A percentile compares a stretch with the other conserved stretches of the same genome.
Evolutionary conservation across 345 rosid species (phyloP).

Genomic region (Erodium maritimum): DNA sequence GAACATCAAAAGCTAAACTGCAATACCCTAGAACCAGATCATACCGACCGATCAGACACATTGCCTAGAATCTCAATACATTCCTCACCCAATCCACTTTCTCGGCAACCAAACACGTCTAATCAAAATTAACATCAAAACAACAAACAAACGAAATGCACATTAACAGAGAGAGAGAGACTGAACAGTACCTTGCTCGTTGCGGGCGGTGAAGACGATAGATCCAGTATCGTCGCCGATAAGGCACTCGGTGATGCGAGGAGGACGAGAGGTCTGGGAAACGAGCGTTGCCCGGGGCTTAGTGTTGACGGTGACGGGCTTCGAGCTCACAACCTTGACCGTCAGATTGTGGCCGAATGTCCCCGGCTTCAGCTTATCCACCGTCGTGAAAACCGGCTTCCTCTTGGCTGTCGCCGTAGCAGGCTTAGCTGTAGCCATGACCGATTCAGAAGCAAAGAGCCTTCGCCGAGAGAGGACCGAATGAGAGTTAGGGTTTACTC

Average conservation of each 20-base stretch:
- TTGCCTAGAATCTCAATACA: too few relatives aligned
- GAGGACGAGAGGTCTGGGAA: constrained; percentile 26
- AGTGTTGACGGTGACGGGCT: constrained; percentile 27
- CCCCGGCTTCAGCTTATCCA: constrained; percentile 54
- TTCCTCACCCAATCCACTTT: too few relatives aligned
- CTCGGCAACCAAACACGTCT: neutral
- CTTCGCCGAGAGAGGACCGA: too few relatives aligned
- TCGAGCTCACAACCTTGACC: constrained; percentile 43
- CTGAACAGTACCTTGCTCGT: constrained; percentile 51
- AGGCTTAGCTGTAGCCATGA: constrained; percentile 11
- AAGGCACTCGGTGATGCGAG: constrained; percentile 66
- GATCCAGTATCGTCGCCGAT: constrained; percentile 67
- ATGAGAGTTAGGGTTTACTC: too few relatives aligned
- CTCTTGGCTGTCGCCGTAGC: constrained; percentile 31
- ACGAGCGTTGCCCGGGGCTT: constrained; percentile 26
- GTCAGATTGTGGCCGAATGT: constrained; percentile 50
- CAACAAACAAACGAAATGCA: too few relatives aligned
- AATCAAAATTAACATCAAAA: neutral
- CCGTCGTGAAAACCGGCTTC: constrained; percentile 57
- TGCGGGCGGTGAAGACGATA: constrained; percentile 82
- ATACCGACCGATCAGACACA: too few relatives aligned
- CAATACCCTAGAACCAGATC: too few relatives aligned
- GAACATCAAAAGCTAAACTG: too few relatives aligned
- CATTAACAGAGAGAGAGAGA: too few relatives aligned
- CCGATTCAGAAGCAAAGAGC: constrained; percentile 2